A percentile compares a stretch with the other conserved stretches of the same genome.
Conservation (phyloP, 257 asterid species). For the Fraxinus americana region DNA sequence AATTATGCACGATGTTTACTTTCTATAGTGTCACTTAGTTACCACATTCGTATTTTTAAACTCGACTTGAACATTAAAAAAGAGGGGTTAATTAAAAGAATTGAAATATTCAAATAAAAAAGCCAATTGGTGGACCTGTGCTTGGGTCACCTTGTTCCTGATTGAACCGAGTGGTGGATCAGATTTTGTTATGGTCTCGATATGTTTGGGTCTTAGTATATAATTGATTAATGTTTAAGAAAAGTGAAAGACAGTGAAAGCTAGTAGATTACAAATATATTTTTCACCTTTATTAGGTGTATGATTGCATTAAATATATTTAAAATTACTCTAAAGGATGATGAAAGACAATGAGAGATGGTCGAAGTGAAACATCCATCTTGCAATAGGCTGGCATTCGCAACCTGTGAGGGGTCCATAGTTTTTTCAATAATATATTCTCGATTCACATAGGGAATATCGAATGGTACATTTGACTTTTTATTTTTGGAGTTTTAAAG, state of each 20-base stretch:
- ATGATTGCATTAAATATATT: neutral
- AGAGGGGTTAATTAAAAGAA: too few relatives aligned
- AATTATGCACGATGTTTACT: neutral
- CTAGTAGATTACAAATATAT: neutral
- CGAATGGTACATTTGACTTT: too few relatives aligned
- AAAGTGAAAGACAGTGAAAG: neutral
- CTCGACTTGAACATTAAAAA: neutral
- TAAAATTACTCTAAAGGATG: neutral
- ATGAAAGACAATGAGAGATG: neutral
- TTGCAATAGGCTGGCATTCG: too few relatives aligned
- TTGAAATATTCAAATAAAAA: too few relatives aligned
- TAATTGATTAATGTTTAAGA: too few relatives aligned
- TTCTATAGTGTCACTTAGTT: neutral
- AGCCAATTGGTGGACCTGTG: neutral
- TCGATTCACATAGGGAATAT: neutral
- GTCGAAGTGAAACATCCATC: too few relatives aligned
- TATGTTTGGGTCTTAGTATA: neutral
- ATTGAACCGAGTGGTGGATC: neutral
- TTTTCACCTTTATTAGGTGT: neutral
- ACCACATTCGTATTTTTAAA: neutral
- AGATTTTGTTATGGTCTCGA: neutral
- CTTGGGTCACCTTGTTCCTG: too few relatives aligned
- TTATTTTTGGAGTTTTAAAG: too few relatives aligned
- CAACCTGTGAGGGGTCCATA: too few relatives aligned
- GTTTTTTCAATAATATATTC: too few relatives aligned